Conservation (phyloP, 768 basidiomycete genomes). For the Porpolomopsis calyptriformis region DNA sequence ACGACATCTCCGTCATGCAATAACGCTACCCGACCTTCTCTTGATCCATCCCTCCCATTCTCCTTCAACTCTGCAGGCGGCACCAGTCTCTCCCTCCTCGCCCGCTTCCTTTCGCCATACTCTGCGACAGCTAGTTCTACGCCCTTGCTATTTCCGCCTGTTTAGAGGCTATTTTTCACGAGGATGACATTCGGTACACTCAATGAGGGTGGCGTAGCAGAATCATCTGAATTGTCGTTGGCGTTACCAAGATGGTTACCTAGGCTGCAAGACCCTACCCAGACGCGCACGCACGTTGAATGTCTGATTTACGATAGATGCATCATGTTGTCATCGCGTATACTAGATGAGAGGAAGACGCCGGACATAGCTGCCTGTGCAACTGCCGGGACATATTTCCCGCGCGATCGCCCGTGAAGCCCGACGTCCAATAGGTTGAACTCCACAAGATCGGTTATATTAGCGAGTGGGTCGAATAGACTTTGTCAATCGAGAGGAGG, state of each 20-base stretch:
- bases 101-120: slow-evolving; percentile 79
- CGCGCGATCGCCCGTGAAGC: slow-evolving; percentile 51
- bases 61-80: slow-evolving; percentile 73
- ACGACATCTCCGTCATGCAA: slow-evolving; percentile 86
- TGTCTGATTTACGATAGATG: slow-evolving; percentile 59
- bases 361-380: slow-evolving; percentile 84
- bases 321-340: slow-evolving; percentile 29
- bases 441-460: slow-evolving; percentile 78
- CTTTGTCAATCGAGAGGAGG: slow-evolving; percentile 81
- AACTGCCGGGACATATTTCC: slow-evolving; percentile 68
- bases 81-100: slow-evolving; percentile 68
- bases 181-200: slow-evolving; percentile 87
- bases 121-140: slow-evolving; percentile 79
- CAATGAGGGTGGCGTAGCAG: slow-evolving; percentile 51
- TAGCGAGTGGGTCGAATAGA: slow-evolving; percentile 78
- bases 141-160: slow-evolving; percentile 82
- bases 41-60: slow-evolving; percentile 82
- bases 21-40: slow-evolving; percentile 95
- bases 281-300: slow-evolving; percentile 96
- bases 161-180: slow-evolving; percentile 91
- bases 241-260: slow-evolving; percentile 82
- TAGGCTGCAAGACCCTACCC: slow-evolving; percentile 77
- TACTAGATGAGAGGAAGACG: slow-evolving; percentile 52
- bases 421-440: slow-evolving; percentile 95
- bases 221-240: slow-evolving; percentile 91